Evolutionary conservation across 345 rosid species (phyloP).

Genomic region (Aegle marmelos): DNA sequence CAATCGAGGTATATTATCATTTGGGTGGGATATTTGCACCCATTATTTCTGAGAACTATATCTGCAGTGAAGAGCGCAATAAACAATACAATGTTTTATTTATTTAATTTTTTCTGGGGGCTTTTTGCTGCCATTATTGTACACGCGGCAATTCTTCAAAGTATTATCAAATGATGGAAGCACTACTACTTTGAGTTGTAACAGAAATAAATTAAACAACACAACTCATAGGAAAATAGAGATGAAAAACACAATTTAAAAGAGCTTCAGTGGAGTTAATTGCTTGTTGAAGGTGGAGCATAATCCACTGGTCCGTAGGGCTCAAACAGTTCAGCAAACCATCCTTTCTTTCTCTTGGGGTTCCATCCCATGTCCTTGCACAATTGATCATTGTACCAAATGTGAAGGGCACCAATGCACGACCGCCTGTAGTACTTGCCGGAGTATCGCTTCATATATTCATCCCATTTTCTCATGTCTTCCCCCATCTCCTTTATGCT

Average conservation of each 20-base stretch:
- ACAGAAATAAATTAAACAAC: background rate
- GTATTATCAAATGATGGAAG: background rate
- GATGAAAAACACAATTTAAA: background rate
- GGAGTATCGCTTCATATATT: conserved; percentile 27
- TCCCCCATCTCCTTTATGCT: conserved; percentile 37
- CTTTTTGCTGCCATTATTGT: background rate
- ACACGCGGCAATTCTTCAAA: background rate
- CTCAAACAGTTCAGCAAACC: conserved; percentile 34
- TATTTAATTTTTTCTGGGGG: background rate
- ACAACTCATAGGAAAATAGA: too few species aligned
- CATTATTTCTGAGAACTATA: too few species aligned
- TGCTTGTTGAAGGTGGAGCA: conserved; percentile 1
- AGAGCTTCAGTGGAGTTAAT: background rate
- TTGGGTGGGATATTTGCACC: too few species aligned
- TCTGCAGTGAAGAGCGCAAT: too few species aligned
- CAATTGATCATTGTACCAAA: conserved; percentile 42
- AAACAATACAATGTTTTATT: too few species aligned
- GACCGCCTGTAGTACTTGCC: conserved; percentile 27
- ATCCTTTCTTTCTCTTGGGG: conserved; percentile 38
- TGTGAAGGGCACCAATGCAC: conserved; percentile 32
- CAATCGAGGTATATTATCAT: too few species aligned
- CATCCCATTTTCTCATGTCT: conserved; percentile 31
- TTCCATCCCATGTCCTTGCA: conserved; percentile 51
- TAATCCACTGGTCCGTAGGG: conserved; percentile 53
- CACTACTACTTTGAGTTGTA: background rate